Percentiles rank a stretch among this genome's conserved stretches.
Evolutionary conservation across 441 rosid species (phyloP).

Genomic region (Adansonia madagascariensis): DNA sequence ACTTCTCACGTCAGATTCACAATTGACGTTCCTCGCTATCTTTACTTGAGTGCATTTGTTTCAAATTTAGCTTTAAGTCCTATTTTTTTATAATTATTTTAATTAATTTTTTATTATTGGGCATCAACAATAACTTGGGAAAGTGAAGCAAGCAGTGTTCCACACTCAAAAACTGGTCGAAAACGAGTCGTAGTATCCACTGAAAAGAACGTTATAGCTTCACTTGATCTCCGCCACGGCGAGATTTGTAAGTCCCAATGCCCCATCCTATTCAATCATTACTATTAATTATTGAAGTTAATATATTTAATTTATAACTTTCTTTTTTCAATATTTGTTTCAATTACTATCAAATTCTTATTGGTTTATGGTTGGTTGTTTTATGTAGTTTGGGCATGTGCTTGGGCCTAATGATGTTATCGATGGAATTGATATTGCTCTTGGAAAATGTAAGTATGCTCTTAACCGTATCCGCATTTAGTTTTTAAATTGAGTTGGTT

Average conservation of each 20-base stretch:
- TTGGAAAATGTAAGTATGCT: conserved; percentile 76
- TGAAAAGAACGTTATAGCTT: conserved; percentile 86
- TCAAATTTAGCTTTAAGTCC: background rate
- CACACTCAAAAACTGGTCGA: conserved; percentile 95
- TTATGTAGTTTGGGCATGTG: conserved; percentile 89
- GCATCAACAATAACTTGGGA: conserved; percentile 92
- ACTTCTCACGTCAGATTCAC: background rate
- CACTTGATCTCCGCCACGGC: conserved; percentile 94
- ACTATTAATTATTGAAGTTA: too few relatives aligned
- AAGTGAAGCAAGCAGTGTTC: conserved; percentile 92
- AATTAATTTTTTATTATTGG: conserved; percentile 36
- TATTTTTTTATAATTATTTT: too few relatives aligned
- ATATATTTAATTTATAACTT: background rate
- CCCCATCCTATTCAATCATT: background rate
- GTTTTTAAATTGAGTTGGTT: too few relatives aligned
- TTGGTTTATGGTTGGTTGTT: conserved; percentile 24
- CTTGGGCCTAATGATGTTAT: conserved; percentile 69
- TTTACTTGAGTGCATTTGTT: background rate
- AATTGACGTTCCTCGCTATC: background rate
- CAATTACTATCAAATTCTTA: background rate
- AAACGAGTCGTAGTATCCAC: conserved; percentile 95
- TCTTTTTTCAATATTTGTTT: too few relatives aligned
- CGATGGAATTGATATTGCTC: conserved; percentile 73
- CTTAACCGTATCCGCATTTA: too few relatives aligned
- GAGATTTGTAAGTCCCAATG: conserved; percentile 69